Evolutionary conservation across 2,329 filamentous ascomycete species (phyloP), one percentile per base, ranked within the genome.

Genomic region (Aspergillus sp.): DNA sequence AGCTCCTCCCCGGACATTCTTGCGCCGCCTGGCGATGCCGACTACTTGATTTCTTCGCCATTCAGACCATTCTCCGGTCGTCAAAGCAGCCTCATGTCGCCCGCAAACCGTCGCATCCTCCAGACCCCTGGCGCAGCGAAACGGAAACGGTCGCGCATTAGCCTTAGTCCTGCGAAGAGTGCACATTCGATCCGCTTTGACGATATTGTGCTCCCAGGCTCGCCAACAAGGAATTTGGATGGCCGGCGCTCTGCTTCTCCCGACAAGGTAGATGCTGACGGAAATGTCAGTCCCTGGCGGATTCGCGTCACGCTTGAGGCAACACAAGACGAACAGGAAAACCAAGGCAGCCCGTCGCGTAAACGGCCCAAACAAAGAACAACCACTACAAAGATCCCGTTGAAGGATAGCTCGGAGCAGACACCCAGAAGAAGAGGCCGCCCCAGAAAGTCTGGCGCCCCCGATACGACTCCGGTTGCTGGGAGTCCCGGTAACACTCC

Each of bases 271-370:
- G 68, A 68, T 43, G 63, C 68, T 11, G 74, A 75, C 8, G 73
- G 71, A 7, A 76, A 77, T 65, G 64, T 75, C 13, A 80, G 77
- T 61, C 78, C 78, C 26, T 80, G 78, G 78, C 74, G 76, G 55
- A 79, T 80, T 56, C 71, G 76, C 44, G 76, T 80, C 22, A 80
- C 78, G 0, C 72, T 80, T 36, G 77, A 80, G 64, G 78, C 78
- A 18, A 77, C 77, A 43, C 76, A 80, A 52, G 76, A 78, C 38
- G 74, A 62, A 13, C 39, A 69, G 36, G 63, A 69, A 39, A 68
- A 72, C 47, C 60, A 67, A 43, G 66, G 56, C 18, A 68, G 66
- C 44, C 66, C 69, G 22, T 64, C 67, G 55, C 69, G 67, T 59
- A 76, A 71, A 64, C 67, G 68, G 36, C 58, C 63, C 5, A 65